Conservation (phyloP, 2,329 filamentous ascomycete genomes). For the Calonectria fujianensis region DNA sequence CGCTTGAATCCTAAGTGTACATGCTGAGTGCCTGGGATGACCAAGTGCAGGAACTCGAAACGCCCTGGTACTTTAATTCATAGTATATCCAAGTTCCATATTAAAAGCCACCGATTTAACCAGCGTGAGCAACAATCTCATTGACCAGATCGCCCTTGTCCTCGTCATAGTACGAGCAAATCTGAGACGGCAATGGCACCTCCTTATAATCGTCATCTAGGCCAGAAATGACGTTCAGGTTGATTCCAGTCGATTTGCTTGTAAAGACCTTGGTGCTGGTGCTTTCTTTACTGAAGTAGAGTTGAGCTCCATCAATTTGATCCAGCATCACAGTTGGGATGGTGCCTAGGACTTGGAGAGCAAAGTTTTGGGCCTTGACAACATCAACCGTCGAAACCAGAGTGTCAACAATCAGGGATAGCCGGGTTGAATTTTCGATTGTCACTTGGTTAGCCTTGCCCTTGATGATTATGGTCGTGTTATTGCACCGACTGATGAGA, state of each 20-base stretch:
- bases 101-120: conserved; percentile 68
- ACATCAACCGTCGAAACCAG: conserved; percentile 94
- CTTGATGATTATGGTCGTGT: conserved; percentile 90
- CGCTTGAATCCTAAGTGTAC: conserved; percentile 42
- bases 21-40: conserved; percentile 29
- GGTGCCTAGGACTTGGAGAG: conserved; percentile 90
- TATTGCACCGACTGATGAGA: conserved; percentile 93
- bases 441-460: conserved; percentile 99
- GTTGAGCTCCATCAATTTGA: conserved; percentile 90
- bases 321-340: conserved; percentile 93
- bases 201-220: conserved; percentile 90
- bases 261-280: conserved; percentile 88
- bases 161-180: conserved; percentile 84
- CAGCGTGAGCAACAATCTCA: conserved; percentile 96
- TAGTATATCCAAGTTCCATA: conserved; percentile 44
- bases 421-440: conserved; percentile 89
- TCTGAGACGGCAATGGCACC: conserved; percentile 90
- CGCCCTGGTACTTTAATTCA: conserved; percentile 47
- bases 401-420: conserved; percentile 91
- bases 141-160: conserved; percentile 85
- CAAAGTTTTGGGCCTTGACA: conserved; percentile 96
- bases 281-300: conserved; percentile 91
- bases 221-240: conserved; percentile 86
- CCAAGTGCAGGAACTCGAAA: conserved; percentile 29
- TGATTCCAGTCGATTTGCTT: conserved; percentile 91